Evolutionary conservation across 371 early-diverging fungal species (phyloP).

Genomic region (Lichtheimia corymbifera): DNA sequence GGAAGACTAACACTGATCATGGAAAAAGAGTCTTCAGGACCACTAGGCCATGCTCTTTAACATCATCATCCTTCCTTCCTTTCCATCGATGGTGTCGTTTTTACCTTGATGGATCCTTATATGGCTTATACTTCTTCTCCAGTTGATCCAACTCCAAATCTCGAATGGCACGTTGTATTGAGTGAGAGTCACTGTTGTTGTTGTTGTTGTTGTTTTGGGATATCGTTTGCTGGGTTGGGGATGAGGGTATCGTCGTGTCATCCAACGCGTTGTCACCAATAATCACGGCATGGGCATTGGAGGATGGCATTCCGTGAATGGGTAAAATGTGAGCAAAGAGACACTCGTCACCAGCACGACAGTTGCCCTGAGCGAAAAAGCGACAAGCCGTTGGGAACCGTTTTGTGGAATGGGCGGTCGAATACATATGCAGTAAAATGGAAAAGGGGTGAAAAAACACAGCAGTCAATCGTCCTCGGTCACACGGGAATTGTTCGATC

Average conservation of each 20-base stretch:
- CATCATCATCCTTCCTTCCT: too few species aligned
- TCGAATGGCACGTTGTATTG: conserved; percentile 40
- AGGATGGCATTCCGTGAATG: conserved; percentile 26
- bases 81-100: too few species aligned
- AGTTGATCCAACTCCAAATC: conserved; percentile 44
- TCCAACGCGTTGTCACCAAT: conserved; percentile 16
- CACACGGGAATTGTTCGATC: background rate
- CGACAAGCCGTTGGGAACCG: conserved; percentile 51
- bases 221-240: background rate
- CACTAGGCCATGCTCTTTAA: background rate
- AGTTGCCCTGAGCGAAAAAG: conserved; percentile 46
- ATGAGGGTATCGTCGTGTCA: conserved; percentile 2
- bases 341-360: conserved; percentile 50
- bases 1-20: conserved; percentile 27
- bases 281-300: conserved; percentile 20
- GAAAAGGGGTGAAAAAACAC: background rate
- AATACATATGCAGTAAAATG: conserved; percentile 12
- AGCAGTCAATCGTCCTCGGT: too few species aligned
- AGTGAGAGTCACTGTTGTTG: conserved; percentile 19
- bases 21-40: conserved; percentile 16
- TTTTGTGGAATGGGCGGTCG: conserved; percentile 28
- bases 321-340: conserved; percentile 51
- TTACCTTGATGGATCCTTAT: conserved; percentile 30
- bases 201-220: background rate
- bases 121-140: conserved; percentile 31